Percentiles rank a stretch among this genome's conserved stretches.
Conservation (phyloP, 2,329 filamentous ascomycete genomes). For the Thelonectria olida region DNA sequence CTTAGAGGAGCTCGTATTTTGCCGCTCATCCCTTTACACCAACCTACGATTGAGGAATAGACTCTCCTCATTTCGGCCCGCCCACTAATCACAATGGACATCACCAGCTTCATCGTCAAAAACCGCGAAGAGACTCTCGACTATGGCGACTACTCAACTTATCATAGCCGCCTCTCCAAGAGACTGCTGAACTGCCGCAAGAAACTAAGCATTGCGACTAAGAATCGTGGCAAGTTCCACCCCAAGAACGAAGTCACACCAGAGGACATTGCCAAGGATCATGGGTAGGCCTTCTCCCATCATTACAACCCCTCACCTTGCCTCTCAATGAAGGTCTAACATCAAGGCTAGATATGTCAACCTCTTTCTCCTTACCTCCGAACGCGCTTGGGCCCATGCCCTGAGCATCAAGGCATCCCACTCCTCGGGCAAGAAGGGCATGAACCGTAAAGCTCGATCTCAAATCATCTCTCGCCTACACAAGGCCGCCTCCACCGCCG, state of each 20-base stretch:
- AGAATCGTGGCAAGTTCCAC: conserved; percentile 86
- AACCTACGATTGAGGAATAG: neutral
- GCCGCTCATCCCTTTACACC: neutral
- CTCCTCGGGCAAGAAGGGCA: conserved; percentile 80
- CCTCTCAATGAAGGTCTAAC: conserved; percentile 18
- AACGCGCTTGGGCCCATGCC: conserved; percentile 93
- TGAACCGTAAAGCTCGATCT: conserved; percentile 80
- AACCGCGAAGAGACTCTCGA: conserved; percentile 85
- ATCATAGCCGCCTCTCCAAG: conserved; percentile 81
- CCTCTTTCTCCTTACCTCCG: conserved; percentile 84
- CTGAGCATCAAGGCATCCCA: conserved; percentile 93
- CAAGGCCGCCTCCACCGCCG: conserved; percentile 79
- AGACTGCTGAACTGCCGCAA: conserved; percentile 84
- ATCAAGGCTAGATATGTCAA: conserved; percentile 69
- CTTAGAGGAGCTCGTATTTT: neutral
- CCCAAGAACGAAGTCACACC: conserved; percentile 76
- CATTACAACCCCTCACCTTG: neutral
- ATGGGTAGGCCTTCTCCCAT: conserved; percentile 67
- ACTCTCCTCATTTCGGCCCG: neutral
- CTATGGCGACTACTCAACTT: conserved; percentile 87
- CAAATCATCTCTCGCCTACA: conserved; percentile 89
- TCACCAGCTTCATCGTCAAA: conserved; percentile 84
- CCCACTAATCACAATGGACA: conserved; percentile 73
- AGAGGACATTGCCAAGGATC: conserved; percentile 77
- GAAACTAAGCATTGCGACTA: conserved; percentile 84